Conservation (phyloP, 192 early-diverging fungal genomes). For the Allomyces macrogynus region DNA sequence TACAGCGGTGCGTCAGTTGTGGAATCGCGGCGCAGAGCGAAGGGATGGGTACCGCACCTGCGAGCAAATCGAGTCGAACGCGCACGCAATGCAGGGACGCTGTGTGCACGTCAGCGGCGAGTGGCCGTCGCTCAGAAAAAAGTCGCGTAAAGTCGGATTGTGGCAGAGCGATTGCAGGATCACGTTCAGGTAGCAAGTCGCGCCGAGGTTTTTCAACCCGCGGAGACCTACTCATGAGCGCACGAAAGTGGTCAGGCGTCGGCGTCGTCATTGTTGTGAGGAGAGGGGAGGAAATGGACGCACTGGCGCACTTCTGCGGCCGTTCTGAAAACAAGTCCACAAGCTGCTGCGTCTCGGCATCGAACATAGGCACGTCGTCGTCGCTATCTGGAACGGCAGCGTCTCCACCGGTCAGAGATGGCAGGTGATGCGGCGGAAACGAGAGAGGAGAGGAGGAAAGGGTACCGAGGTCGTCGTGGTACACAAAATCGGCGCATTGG, state of each 20-base stretch:
- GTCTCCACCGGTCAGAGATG: too few relatives aligned
- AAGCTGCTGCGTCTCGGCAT: neutral
- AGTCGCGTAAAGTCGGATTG: slow-evolving; percentile 71
- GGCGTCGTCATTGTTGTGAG: neutral
- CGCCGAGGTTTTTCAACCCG: slow-evolving; percentile 81
- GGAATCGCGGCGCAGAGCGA: too few relatives aligned
- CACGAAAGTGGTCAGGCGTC: neutral
- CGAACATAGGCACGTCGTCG: neutral
- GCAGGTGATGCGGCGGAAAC: too few relatives aligned
- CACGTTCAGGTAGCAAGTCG: slow-evolving; percentile 90
- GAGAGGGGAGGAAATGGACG: neutral
- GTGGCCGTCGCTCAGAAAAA: slow-evolving; percentile 81
- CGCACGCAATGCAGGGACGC: slow-evolving; percentile 73
- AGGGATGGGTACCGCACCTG: too few relatives aligned
- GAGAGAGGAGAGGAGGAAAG: neutral
- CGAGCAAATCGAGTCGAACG: slow-evolving; percentile 63
- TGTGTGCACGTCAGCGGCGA: slow-evolving; percentile 37
- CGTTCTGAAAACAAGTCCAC: neutral
- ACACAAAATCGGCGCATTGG: neutral
- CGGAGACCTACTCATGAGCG: slow-evolving; percentile 34
- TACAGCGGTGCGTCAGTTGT: too few relatives aligned
- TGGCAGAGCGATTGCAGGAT: slow-evolving; percentile 79
- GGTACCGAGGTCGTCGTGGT: neutral
- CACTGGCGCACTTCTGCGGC: neutral
- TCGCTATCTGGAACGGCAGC: too few relatives aligned